These are phyloP conservation scores for Arthrobotrys sinensis DNA, from an alignment of 2,329 filamentous ascomycete species.

Conservation along the genomic window DNA sequence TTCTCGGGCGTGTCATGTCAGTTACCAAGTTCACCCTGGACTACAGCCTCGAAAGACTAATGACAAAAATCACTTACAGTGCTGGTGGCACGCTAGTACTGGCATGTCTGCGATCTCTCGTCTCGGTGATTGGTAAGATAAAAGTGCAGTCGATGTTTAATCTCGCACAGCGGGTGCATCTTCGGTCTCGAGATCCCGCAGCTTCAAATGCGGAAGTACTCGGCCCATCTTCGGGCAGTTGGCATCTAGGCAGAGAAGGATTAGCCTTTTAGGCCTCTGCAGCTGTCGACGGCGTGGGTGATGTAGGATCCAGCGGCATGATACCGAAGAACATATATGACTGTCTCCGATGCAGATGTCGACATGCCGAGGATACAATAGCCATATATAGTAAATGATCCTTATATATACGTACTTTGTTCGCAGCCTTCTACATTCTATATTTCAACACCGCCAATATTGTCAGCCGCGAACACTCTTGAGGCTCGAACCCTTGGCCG, in stretches of 20 bases:
- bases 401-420: conserved; percentile 47
- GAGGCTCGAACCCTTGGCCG: neutral
- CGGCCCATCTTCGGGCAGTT: conserved; percentile 44
- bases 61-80: conserved; percentile 23
- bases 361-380: conserved; percentile 6
- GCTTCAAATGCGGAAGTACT: conserved; percentile 39
- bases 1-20: neutral
- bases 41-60: neutral
- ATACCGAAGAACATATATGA: neutral
- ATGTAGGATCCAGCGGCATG: conserved; percentile 9
- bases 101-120: conserved; percentile 48
- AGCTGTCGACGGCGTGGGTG: neutral
- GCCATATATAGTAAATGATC: conserved; percentile 3
- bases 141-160: conserved; percentile 62
- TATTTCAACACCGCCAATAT: neutral
- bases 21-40: neutral
- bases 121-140: conserved; percentile 62
- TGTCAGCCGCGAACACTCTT: conserved; percentile 27
- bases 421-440: conserved; percentile 55
- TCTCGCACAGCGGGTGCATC: conserved; percentile 61
- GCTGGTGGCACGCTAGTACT: conserved; percentile 12
- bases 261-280: conserved; percentile 12
- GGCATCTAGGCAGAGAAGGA: conserved; percentile 42
- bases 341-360: neutral
- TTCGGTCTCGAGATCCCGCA: conserved; percentile 49